Percentiles rank a stretch among this genome's conserved stretches.
Evolutionary conservation across 106 monocot species (phyloP).

Genomic region (Dioscorea alata): DNA sequence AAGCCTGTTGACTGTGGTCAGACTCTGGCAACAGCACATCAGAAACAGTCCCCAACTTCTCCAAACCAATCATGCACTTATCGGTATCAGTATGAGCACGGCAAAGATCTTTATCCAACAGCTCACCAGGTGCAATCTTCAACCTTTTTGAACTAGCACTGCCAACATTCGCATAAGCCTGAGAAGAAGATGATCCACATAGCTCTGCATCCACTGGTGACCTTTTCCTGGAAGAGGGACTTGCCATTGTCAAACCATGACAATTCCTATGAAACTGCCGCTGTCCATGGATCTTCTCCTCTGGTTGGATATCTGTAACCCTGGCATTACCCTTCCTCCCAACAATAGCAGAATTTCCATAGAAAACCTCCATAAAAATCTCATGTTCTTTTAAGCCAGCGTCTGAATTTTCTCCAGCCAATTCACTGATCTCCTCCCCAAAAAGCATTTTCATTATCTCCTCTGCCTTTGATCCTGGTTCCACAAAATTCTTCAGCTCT

Average conservation of each 20-base stretch:
- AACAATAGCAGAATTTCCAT: slow-evolving; percentile 3
- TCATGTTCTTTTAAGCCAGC: slow-evolving; percentile 29
- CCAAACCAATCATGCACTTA: not conserved
- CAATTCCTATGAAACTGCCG: not conserved
- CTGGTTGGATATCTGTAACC: not conserved
- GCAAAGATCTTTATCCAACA: not conserved
- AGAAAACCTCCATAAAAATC: slow-evolving; percentile 54
- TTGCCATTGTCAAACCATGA: slow-evolving; percentile 3
- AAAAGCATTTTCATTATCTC: slow-evolving; percentile 30
- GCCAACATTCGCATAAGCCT: slow-evolving; percentile 1
- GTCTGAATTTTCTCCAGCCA: slow-evolving; percentile 18
- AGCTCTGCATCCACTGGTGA: not conserved
- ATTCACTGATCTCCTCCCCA: slow-evolving; percentile 30
- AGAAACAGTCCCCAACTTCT: slow-evolving; percentile 2
- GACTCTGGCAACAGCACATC: not conserved
- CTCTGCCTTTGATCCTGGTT: slow-evolving; percentile 11
- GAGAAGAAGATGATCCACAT: slow-evolving; percentile 17
- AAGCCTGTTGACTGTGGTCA: not conserved
- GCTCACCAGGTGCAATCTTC: not conserved
- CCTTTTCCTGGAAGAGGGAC: slow-evolving; percentile 6
- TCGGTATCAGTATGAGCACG: not conserved
- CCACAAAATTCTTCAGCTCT: slow-evolving; percentile 12
- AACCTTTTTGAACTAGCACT: not conserved
- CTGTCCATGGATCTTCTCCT: not conserved
- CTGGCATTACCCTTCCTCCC: slow-evolving; percentile 3